Base-by-base conservation (phyloP, 116 monocot genomes). In the Posidonia oceanica region DNA sequence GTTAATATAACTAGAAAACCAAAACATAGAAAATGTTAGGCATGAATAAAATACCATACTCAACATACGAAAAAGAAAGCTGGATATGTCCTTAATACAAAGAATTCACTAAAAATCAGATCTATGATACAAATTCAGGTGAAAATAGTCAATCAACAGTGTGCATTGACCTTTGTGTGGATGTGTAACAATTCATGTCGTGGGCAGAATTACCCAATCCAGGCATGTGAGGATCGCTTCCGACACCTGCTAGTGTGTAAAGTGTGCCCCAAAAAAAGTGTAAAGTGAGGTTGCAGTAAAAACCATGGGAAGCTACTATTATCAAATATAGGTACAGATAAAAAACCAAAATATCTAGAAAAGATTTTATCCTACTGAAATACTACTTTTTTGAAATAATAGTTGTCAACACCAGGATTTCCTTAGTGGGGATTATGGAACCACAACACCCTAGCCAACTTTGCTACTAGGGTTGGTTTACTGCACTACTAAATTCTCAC, bases 101-200 rank as follows among this genome's bases (percentile, higher is more conserved):
- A 48, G 48, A 48, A 48, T 48, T 0, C 48, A 48, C 48, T 48
- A 61, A 12, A 36, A 37, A 37, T 38, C 15, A 63, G 29, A 29
- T 13, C 5, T 63, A 60, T 63, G 56, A 72, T 64, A 66, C 13
- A 55, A 20, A 52, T 59, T 54, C 68, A 66, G 17, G 48, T 66
- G 22, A 66, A 48, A 66, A 48, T 66, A 51, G 39, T 15, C 17
- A 20, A 44, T 44, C n/a, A 22, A 48, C 39, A 66, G 66, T 44
- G 92, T 86, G 84, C 80, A 75, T 77, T 88, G 76, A 93, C 93
- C 93, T 93, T 83, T 84, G 89, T 86, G 93, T 41, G 77, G 86
- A 93, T 74, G 89, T 74, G 86, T 86, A 84, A 86, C 72, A 85
- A 83, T 74, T 75, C 69, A 64, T 82, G 86, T 64, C 86, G 83